Percentiles rank a stretch among this genome's conserved stretches.
These are phyloP conservation scores for Pseudocercospora crystallina DNA, from an alignment of 2,329 filamentous ascomycete genomes.

Conservation along the genomic window DNA sequence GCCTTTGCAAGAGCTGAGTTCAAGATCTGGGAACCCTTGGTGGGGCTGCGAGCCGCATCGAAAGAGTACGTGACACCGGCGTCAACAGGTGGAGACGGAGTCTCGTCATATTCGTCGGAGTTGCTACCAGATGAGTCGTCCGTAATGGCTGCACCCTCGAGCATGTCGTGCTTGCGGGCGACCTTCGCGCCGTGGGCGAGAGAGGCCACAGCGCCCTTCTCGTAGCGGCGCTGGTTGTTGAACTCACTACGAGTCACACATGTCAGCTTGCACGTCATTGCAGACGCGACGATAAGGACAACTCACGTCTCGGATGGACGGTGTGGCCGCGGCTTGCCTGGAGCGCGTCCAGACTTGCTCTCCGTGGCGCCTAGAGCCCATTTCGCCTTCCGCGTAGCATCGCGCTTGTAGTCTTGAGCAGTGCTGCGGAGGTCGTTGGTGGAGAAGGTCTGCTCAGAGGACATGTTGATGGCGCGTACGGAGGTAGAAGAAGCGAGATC, in stretches of 20 bases:
- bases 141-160: slow-evolving; percentile 32
- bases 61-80: slow-evolving; percentile 56
- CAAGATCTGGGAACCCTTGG: slow-evolving; percentile 58
- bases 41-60: slow-evolving; percentile 51
- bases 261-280: slow-evolving; percentile 8
- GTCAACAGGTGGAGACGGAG: slow-evolving; percentile 46
- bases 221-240: slow-evolving; percentile 30
- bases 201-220: slow-evolving; percentile 30
- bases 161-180: slow-evolving; percentile 47
- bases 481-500: slow-evolving; percentile 1
- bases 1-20: slow-evolving; percentile 58
- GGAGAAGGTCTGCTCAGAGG: slow-evolving; percentile 47
- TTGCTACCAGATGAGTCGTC: slow-evolving; percentile 46
- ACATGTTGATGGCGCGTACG: slow-evolving; percentile 37
- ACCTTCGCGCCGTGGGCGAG: slow-evolving; percentile 31
- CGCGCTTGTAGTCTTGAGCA: slow-evolving; percentile 54
- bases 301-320: slow-evolving; percentile 37
- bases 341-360: slow-evolving; percentile 27
- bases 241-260: slow-evolving; percentile 22
- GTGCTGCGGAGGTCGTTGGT: slow-evolving; percentile 56
- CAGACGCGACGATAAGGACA: background rate
- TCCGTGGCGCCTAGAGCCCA: slow-evolving; percentile 47
- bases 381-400: slow-evolving; percentile 51
- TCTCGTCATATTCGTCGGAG: slow-evolving; percentile 46
- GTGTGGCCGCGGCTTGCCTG: slow-evolving; percentile 34